A percentile compares a stretch with the other conserved stretches of the same genome.
Evolutionary conservation across 306 rosid species (phyloP).

Genomic region (Fagus crenata): DNA sequence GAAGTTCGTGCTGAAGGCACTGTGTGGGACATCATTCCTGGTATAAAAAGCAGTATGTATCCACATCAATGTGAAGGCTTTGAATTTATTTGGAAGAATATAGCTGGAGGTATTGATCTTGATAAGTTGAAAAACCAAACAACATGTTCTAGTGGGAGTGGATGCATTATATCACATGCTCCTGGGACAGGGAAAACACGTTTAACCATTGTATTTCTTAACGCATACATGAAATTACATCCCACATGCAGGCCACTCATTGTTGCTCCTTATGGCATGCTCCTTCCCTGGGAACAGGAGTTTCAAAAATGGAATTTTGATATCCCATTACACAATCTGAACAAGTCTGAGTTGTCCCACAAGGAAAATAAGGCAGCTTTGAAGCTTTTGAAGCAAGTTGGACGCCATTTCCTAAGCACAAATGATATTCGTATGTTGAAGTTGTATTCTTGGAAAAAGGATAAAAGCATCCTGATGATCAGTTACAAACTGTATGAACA

Average conservation of each 20-base stretch:
- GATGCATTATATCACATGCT: conserved; percentile 78
- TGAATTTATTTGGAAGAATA: conserved; percentile 67
- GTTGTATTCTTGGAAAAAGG: conserved; percentile 49
- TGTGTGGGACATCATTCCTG: conserved; percentile 72
- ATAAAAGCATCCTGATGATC: conserved; percentile 55
- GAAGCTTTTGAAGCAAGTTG: conserved; percentile 4
- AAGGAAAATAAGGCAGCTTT: conserved; percentile 35
- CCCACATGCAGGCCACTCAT: conserved; percentile 57
- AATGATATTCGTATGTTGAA: conserved; percentile 34
- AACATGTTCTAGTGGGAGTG: conserved; percentile 35
- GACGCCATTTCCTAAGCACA: not conserved
- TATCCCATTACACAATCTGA: conserved; percentile 66
- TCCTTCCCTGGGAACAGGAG: conserved; percentile 81
- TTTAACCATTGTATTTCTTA: conserved; percentile 61
- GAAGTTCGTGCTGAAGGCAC: conserved; percentile 35
- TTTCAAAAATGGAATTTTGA: conserved; percentile 58
- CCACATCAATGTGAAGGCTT: conserved; percentile 68
- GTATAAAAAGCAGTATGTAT: conserved; percentile 41
- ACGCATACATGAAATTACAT: conserved; percentile 40
- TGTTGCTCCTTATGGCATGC: conserved; percentile 64
- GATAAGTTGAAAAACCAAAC: conserved; percentile 32
- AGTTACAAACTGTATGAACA: conserved; percentile 50
- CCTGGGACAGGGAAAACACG: conserved; percentile 88
- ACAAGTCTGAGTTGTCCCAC: conserved; percentile 41
- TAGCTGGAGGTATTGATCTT: conserved; percentile 61